Conservation (phyloP, 768 basidiomycete genomes). For the Termitomyces eurrhizus region DNA sequence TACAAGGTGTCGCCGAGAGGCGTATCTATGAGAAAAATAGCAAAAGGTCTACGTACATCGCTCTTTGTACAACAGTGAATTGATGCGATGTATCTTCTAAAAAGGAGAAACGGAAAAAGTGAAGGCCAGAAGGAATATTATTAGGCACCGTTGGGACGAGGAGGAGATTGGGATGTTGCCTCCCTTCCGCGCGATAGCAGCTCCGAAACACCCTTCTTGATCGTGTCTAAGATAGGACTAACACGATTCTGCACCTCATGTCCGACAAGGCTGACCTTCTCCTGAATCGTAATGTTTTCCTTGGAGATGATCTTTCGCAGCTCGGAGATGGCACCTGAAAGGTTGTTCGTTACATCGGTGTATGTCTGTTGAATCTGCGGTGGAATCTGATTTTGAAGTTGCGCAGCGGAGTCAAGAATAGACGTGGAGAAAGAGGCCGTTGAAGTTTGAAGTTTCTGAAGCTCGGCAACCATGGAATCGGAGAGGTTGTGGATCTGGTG, state of each 20-base stretch:
- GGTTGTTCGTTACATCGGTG: slow-evolving; percentile 41
- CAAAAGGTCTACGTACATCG: slow-evolving; percentile 4
- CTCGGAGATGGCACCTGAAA: slow-evolving; percentile 47
- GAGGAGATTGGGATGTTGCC: slow-evolving; percentile 5
- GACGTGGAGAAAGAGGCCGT: slow-evolving; percentile 46
- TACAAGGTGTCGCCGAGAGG: not conserved
- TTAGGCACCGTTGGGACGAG: slow-evolving; percentile 3
- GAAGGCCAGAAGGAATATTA: not conserved
- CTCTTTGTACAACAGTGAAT: not conserved
- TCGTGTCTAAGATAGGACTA: slow-evolving; percentile 53
- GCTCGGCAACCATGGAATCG: slow-evolving; percentile 61
- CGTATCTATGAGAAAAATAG: not conserved
- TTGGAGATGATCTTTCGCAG: slow-evolving; percentile 48
- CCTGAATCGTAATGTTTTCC: slow-evolving; percentile 54
- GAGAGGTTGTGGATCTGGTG: slow-evolving; percentile 56
- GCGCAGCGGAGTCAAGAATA: slow-evolving; percentile 34
- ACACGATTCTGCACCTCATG: slow-evolving; percentile 60
- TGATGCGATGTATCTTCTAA: not conserved
- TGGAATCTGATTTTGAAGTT: slow-evolving; percentile 45
- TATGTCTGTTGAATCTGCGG: slow-evolving; percentile 58
- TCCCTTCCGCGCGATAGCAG: slow-evolving; percentile 28
- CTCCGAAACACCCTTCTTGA: slow-evolving; percentile 39
- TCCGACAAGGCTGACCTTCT: slow-evolving; percentile 55
- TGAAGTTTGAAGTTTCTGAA: slow-evolving; percentile 62
- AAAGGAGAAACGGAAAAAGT: not conserved